Base-by-base conservation (phyloP, 768 basidiomycete species). In the Xerocomellus intermedius region DNA sequence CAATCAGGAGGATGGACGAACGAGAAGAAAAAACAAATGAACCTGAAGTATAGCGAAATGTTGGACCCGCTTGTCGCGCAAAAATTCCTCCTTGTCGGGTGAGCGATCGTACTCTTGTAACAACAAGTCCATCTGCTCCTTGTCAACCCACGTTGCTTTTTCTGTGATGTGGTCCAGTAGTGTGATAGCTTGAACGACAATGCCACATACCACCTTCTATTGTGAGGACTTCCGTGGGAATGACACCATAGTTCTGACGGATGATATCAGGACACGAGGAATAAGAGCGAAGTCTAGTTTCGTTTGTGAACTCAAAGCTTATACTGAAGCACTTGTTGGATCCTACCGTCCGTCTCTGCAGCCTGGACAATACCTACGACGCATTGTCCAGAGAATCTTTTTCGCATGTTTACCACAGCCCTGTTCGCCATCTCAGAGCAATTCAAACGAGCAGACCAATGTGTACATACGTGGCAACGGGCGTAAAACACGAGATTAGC, bases 401-500 rank as follows among this genome's bases (percentile, higher is more conserved):
- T 17, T 46, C 1, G 51, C 60, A 1, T 36, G 10, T 28, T 56
- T 59, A 4, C 52, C 58, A 32, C 60, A 61, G 3, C 42, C 35
- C 57, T 61, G 24, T 8, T 19, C 4, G 19, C 33, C 1, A 22
- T 22, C 5, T 58, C 14, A 52, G 28, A 32, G 21, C 9, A 1
- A 22, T 36, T 33, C 19, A 19, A 12, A 39, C 0, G 1, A 17
- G 9, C 13, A 7, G 10, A 42, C 2, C 8, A 19, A 5, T 3
- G n/a, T 13, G 21, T 33, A 48, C 55, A 21, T 22, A 56, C 61
- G 17, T 60, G 43, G 50, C 61, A 81, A 19, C 52, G 58, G 7
- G 52, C 10, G 9, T 42, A 46, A 39, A 62, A 82, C 19, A 69
- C 70, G 13, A 82, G 72, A 50, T 69, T 75, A 21, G 75, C 74